Evolutionary conservation across 768 basidiomycete species (phyloP).

Genomic region (Lentinula sp.): DNA sequence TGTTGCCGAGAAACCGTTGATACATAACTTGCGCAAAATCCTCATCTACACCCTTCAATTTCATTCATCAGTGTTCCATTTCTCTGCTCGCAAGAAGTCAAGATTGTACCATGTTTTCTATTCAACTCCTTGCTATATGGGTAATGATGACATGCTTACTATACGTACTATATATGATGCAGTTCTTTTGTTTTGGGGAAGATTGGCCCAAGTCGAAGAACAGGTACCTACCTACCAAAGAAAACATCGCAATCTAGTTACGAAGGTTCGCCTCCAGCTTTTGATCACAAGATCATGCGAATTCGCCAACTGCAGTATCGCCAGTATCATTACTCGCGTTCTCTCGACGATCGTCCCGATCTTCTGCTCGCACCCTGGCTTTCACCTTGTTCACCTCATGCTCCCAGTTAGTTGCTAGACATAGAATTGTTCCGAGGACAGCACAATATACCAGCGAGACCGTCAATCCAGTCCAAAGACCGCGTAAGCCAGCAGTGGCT

Average conservation of each 20-base stretch:
- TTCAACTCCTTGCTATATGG: not conserved
- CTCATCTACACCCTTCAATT: not conserved
- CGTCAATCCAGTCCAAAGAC: constrained; percentile 65
- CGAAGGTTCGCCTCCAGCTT: no score
- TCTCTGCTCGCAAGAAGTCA: no score
- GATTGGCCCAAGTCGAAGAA: not conserved
- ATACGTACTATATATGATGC: not conserved
- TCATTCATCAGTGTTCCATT: not conserved
- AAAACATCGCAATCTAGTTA: no score
- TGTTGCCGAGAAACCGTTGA: no score
- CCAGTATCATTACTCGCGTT: not conserved
- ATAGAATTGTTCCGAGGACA: constrained; percentile 30
- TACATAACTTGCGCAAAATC: no score
- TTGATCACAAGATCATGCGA: no score
- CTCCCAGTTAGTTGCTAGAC: constrained; percentile 43
- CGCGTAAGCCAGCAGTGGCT: constrained; percentile 35
- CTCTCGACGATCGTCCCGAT: not conserved
- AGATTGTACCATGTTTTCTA: not conserved
- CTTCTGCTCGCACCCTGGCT: constrained; percentile 14
- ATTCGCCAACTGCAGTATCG: not conserved
- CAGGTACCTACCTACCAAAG: not conserved
- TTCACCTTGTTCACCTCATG: constrained; percentile 42
- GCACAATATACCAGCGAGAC: constrained; percentile 36
- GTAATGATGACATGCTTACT: not conserved
- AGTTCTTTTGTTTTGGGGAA: no score